phyloP scores from a whole-genome alignment of 2,329 filamentous ascomycete species.

The Fusarium graminum region DNA sequence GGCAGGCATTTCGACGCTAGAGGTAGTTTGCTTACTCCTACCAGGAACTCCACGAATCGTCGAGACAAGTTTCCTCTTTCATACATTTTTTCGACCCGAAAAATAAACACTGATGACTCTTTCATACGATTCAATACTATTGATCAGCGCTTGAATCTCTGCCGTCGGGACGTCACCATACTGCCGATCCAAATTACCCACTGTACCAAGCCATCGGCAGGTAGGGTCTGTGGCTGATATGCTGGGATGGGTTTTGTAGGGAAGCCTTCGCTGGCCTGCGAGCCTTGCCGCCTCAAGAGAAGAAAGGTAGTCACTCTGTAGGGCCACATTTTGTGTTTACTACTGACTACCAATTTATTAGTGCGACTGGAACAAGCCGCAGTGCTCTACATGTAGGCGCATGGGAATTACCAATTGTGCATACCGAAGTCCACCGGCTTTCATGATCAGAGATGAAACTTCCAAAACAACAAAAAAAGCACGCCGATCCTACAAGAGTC shows the following conservation, averaged over 20 bases:
- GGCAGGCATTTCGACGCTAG: conserved; percentile 19
- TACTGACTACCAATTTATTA: neutral
- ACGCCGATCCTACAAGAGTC: neutral
- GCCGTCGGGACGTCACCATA: no score
- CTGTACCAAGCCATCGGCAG: no score
- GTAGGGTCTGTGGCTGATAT: neutral
- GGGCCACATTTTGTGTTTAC: neutral
- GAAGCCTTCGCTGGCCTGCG: conserved; percentile 13
- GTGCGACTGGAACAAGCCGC: conserved; percentile 11
- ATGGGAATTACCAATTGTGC: conserved; percentile 1
- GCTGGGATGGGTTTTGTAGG: conserved; percentile 7
- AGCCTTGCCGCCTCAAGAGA: conserved; percentile 11
- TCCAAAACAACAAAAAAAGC: neutral
- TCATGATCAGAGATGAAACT: conserved; percentile 8
- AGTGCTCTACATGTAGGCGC: conserved; percentile 1
- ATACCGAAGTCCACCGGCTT: neutral
- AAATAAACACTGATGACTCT: neutral
- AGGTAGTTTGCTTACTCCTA: neutral
- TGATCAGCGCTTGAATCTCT: no score
- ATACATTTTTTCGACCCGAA: neutral
- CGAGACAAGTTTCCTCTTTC: conserved; percentile 13
- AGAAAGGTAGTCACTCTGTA: conserved; percentile 1
- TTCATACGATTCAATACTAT: no score
- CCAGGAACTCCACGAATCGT: neutral
- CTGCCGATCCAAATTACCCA: no score